Conservation (phyloP, 495 filamentous ascomycete species). For the Cryomyces antarcticus region DNA sequence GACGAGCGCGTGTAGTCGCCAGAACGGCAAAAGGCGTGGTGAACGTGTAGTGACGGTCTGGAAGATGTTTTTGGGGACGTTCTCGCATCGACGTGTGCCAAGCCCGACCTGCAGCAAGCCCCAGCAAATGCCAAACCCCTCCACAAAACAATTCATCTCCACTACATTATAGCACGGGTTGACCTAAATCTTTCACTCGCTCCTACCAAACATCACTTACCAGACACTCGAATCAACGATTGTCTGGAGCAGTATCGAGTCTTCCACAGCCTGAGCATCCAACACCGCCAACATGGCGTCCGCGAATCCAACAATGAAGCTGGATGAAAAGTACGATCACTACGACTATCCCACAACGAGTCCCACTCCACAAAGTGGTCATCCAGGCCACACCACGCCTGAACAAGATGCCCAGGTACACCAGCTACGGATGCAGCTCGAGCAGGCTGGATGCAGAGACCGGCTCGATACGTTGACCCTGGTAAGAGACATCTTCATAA, state of each 20-base stretch:
- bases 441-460: slow-evolving; percentile 64
- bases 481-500: slow-evolving; percentile 24
- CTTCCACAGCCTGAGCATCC: neutral
- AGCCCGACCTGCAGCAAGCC: no score
- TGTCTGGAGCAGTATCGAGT: neutral
- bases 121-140: no score
- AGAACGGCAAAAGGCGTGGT: no score
- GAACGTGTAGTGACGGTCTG: no score
- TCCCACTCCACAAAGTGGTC: slow-evolving; percentile 46
- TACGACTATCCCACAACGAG: slow-evolving; percentile 81
- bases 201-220: no score
- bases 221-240: neutral
- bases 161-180: no score
- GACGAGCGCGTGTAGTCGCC: no score
- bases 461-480: slow-evolving; percentile 79
- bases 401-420: slow-evolving; percentile 79
- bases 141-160: no score
- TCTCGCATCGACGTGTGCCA: no score
- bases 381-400: slow-evolving; percentile 72
- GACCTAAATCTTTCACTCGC: no score
- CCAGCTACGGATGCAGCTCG: slow-evolving; percentile 66
- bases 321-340: slow-evolving; percentile 83
- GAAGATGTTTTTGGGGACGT: no score
- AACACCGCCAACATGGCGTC: slow-evolving; percentile 4
- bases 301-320: slow-evolving; percentile 25